Base-by-base conservation (phyloP, 163 green algal species). In the Chlorella variabilis region DNA sequence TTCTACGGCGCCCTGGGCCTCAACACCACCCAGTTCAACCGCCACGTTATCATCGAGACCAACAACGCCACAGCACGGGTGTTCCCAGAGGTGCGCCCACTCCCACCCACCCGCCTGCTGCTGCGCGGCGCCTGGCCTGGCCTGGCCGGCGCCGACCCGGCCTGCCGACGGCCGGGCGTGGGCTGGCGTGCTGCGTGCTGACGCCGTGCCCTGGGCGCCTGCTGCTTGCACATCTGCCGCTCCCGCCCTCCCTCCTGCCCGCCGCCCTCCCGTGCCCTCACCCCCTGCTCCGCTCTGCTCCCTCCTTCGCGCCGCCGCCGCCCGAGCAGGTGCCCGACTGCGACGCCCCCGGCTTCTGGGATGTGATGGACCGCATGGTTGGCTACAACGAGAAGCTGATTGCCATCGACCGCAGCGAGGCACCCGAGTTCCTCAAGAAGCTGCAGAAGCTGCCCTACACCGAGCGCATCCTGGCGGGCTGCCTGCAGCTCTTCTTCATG, bases 11-110 rank as follows among this genome's bases (percentile, higher is more conserved):
- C 91, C 9, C 77, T 99, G 25, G 96, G 96, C 90, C 87, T 99
- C 49, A 91, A 98, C 88, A 98, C 96, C 62, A 98, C 85, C 34
- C 71, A 96, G 85, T 99, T 99, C 91, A 97, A 99, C 92, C 94
- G 96, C 92, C 96, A 99, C 83, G 96, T 99, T 21, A 97, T 99
- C 88, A 94, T 98, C 59, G 94, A 99, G 93, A 99, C 96, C 56
- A 99, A 99, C 93, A 98, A 96, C 80, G 97, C 95, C 36, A 98
- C 94, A 13, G 93, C 90, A 45, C 90, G 96, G 67, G 94, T 99
- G 78, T 99, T 99, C 91, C 94, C 96, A n/a, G 92, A 94, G 78
- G 93, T 96, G 42, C 6, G 76, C 31, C 6, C 2, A 27, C 20
- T 67, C 20, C 20, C 20, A 62, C 9, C 9, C 7, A n/a, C 9